These are phyloP conservation scores for Neonectria hederae DNA, from an alignment of 2,329 filamentous ascomycete genomes.

Conservation along the genomic window DNA sequence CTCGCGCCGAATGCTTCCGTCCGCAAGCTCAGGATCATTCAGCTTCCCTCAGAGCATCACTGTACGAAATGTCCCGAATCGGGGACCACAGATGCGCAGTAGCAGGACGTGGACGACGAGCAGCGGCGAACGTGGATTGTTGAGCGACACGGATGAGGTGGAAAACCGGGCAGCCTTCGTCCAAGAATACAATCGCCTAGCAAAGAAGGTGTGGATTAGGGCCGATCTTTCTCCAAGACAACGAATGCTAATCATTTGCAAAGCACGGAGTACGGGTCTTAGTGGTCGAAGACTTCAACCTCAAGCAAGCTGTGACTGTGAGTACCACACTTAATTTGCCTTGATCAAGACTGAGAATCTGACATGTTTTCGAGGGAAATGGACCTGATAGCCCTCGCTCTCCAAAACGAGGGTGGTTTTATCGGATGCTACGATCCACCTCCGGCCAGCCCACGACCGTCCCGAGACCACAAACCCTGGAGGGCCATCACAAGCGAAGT, in stretches of 20 bases:
- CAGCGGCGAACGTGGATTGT: slow-evolving; percentile 58
- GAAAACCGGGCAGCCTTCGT: slow-evolving; percentile 61
- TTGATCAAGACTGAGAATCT: neutral
- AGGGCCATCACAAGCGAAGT: slow-evolving; percentile 58
- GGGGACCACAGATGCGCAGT: slow-evolving; percentile 45
- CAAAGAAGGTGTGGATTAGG: slow-evolving; percentile 58
- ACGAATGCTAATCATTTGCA: neutral
- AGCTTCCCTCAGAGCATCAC: slow-evolving; percentile 40
- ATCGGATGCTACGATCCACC: slow-evolving; percentile 48
- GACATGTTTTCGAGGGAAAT: slow-evolving; percentile 31
- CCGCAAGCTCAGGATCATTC: slow-evolving; percentile 42
- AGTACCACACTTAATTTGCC: slow-evolving; percentile 30
- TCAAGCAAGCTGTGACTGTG: slow-evolving; percentile 48
- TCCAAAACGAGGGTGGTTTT: slow-evolving; percentile 51
- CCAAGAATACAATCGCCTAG: slow-evolving; percentile 68
- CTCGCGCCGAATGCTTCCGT: slow-evolving; percentile 31
- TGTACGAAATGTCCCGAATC: slow-evolving; percentile 36
- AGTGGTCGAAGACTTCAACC: slow-evolving; percentile 48
- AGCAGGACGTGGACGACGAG: slow-evolving; percentile 69
- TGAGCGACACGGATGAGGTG: slow-evolving; percentile 60
- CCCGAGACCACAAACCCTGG: slow-evolving; percentile 16
- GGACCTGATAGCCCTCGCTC: slow-evolving; percentile 35
- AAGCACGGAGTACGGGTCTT: slow-evolving; percentile 64
- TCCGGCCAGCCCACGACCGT: slow-evolving; percentile 27
- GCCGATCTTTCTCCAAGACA: neutral